These are phyloP conservation scores for Jatropha curcas DNA, from an alignment of 345 rosid genomes.

Conservation along the genomic window DNA sequence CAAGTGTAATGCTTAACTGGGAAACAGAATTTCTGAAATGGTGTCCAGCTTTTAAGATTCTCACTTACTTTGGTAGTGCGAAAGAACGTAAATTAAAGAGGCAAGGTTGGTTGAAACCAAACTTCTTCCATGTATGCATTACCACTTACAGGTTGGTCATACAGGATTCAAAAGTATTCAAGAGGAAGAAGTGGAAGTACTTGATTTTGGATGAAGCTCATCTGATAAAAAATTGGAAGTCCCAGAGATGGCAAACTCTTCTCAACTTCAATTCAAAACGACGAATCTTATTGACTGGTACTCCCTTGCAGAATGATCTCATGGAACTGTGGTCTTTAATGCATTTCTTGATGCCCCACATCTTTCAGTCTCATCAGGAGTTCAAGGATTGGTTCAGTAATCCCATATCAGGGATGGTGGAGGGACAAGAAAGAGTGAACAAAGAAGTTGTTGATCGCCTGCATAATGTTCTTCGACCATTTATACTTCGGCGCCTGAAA, in stretches of 20 bases:
- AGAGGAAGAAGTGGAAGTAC: conserved; percentile 99
- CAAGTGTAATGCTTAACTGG: conserved; percentile 99
- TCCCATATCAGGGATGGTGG: conserved; percentile 99
- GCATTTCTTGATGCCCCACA: conserved; percentile 99
- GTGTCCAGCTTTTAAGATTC: conserved; percentile 99
- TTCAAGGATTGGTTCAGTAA: conserved; percentile 99
- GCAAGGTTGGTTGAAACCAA: conserved; percentile 99
- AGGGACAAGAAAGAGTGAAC: conserved; percentile 96
- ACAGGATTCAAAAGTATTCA: conserved; percentile 95
- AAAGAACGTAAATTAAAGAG: conserved; percentile 95
- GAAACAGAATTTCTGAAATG: conserved; percentile 99
- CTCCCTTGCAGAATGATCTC: conserved; percentile 98
- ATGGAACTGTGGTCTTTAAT: conserved; percentile 99
- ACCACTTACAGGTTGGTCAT: conserved; percentile 95
- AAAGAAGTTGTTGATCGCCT: conserved; percentile 97
- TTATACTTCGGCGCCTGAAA: conserved; percentile 90
- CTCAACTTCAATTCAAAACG: conserved; percentile 97
- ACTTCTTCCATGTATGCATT: conserved; percentile 94
- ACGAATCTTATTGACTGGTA: conserved; percentile 92
- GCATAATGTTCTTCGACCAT: conserved; percentile 99
- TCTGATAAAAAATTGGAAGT: conserved; percentile 99
- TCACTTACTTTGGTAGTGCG: conserved; percentile 98
- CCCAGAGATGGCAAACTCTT: conserved; percentile 99
- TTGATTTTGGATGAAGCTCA: conserved; percentile 99
- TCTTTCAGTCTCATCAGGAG: conserved; percentile 99